Evolutionary conservation across 2,329 filamentous ascomycete species (phyloP).

Genomic region (Colletotrichum sp.): DNA sequence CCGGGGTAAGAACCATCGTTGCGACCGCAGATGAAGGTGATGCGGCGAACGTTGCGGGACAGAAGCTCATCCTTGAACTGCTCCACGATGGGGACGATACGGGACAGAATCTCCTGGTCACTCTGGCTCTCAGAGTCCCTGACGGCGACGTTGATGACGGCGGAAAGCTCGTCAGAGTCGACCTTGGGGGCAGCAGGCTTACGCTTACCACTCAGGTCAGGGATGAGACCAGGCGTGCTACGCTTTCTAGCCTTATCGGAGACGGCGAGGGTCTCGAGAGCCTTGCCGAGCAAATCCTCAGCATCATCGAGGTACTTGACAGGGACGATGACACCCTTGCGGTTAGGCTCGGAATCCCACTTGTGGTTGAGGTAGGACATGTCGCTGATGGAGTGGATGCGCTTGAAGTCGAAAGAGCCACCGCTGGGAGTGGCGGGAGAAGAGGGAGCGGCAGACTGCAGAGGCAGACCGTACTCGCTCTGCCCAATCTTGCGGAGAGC

Average conservation of each 20-base stretch:
- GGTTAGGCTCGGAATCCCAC: constrained; percentile 75
- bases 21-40: constrained; percentile 96
- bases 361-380: constrained; percentile 86
- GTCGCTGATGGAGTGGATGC: constrained; percentile 94
- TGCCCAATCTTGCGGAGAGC: constrained; percentile 91
- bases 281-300: constrained; percentile 84
- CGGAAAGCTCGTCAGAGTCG: constrained; percentile 80
- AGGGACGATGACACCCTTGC: constrained; percentile 94
- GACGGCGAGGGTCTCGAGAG: constrained; percentile 80
- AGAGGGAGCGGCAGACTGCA: constrained; percentile 81
- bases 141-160: constrained; percentile 91
- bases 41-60: constrained; percentile 79
- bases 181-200: constrained; percentile 59
- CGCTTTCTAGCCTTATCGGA: constrained; percentile 62
- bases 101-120: constrained; percentile 79
- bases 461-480: constrained; percentile 83
- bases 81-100: constrained; percentile 77
- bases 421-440: constrained; percentile 77
- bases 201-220: constrained; percentile 77
- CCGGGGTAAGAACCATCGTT: constrained; percentile 93
- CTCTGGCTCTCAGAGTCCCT: constrained; percentile 84
- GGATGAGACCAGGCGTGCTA: constrained; percentile 63
- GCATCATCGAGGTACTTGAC: constrained; percentile 93
- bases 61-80: constrained; percentile 86
- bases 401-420: constrained; percentile 70